Base-by-base conservation (phyloP, 2,329 filamentous ascomycete species). In the Cordyceps tenuipes region DNA sequence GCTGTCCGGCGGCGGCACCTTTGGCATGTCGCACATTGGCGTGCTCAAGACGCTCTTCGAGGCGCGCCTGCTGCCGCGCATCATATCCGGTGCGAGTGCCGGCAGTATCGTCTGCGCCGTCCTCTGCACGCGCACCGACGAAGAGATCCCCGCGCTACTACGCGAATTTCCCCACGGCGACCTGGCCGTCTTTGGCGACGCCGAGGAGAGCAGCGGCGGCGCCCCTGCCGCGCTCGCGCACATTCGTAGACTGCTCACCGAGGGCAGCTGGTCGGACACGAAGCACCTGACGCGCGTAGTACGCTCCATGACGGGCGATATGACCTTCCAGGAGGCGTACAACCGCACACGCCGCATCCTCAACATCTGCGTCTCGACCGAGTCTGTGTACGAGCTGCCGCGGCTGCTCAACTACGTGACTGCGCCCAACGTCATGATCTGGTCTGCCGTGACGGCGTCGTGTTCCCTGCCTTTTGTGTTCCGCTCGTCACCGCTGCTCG, bases 251-350 rank as follows among this genome's bases (percentile, higher is more conserved):
- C 78, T 96, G 54, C 74, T 95, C 39, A 95, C 90, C n/a, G 83
- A 89, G 66, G 90, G 91, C 0, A 87, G 86, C 50, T 87, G 93
- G 77, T 90, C 92, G 63, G 91, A 97, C 68, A 95, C 95, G 66
- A 82, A 83, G 26, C 86, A 96, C 71, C 76, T 97, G 53, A 87
- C 84, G 2, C 81, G 87, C 51, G 91, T 96, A 6, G 94, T 97
- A 90, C 83, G 84, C 59, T 79, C 80, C 36, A 77, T 94, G 68
- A 80, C 96, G 8, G 91, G 91, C 43, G 90, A 97, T 67, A 87
- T 96, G 67, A 97, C 93, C 0, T 97, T 97, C 66, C 90, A 93
- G 68, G 93, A 97, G 73, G 91, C 91, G 0, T 97, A 97, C 76
- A 96, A 96, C 70, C 87, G 91, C n/a, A 96, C 92, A 0, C 84